Evolutionary conservation across 148 eudicot genomes (phyloP).

Genomic region (Diospyros lotus): DNA sequence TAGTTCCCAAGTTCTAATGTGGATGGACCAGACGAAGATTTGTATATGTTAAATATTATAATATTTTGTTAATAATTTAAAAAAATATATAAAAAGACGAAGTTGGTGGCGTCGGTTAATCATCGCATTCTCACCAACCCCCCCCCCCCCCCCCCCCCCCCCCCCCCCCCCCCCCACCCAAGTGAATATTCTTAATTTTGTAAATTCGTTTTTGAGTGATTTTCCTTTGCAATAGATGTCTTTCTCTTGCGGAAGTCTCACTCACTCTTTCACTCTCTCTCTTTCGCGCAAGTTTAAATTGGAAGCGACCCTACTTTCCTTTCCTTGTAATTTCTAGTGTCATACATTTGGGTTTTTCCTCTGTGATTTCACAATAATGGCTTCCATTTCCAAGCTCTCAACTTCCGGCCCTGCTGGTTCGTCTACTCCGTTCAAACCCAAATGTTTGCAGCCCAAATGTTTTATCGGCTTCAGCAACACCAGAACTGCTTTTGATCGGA

Average conservation of each 20-base stretch:
- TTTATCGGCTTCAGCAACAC: slow-evolving; percentile 11
- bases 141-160: too few species aligned
- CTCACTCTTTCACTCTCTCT: not conserved
- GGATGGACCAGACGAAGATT: too few species aligned
- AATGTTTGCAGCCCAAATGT: slow-evolving; percentile 18
- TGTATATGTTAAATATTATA: too few species aligned
- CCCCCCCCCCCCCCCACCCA: too few species aligned
- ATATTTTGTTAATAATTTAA: too few species aligned
- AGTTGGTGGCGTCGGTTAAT: too few species aligned
- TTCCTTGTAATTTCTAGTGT: too few species aligned
- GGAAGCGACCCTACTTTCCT: not conserved
- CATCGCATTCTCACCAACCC: too few species aligned
- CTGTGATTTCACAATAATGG: slow-evolving; percentile 20
- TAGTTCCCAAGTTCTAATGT: too few species aligned
- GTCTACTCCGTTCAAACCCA: slow-evolving; percentile 9
- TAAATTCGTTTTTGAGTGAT: too few species aligned
- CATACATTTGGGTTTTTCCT: not conserved
- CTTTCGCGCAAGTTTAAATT: not conserved
- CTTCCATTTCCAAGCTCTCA: slow-evolving; percentile 36
- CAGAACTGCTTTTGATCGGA: slow-evolving; percentile 4
- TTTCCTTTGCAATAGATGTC: not conserved
- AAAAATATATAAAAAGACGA: too few species aligned
- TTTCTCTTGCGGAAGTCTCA: not conserved
- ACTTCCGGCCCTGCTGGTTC: slow-evolving; percentile 15
- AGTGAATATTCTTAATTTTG: too few species aligned